Evolutionary conservation across 2,329 filamentous ascomycete genomes (phyloP).

Genomic region (Zymoseptoria crescenta): DNA sequence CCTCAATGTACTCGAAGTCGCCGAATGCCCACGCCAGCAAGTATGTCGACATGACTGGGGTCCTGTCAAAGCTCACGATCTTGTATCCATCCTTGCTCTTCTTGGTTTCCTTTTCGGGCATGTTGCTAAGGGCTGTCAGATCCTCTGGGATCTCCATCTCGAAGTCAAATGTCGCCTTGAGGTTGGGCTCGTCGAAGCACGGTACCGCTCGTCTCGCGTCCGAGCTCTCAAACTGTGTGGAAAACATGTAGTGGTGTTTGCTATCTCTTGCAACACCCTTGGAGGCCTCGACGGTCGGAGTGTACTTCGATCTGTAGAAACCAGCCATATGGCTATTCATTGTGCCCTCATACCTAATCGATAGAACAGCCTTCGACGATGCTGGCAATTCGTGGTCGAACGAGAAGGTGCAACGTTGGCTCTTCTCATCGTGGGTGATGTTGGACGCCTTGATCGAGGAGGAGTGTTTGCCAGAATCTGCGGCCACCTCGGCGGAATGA

Average conservation of each 20-base stretch:
- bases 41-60: conserved; percentile 83
- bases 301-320: conserved; percentile 90
- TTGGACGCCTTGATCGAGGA: conserved; percentile 53
- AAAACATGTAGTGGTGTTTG: conserved; percentile 61
- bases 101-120: conserved; percentile 71
- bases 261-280: conserved; percentile 68
- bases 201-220: conserved; percentile 93
- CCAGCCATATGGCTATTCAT: conserved; percentile 93
- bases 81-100: conserved; percentile 58
- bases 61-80: conserved; percentile 69
- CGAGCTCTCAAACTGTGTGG: conserved; percentile 95
- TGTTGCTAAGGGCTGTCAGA: conserved; percentile 86
- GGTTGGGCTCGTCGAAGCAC: conserved; percentile 95
- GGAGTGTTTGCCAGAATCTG: conserved; percentile 51
- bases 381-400: conserved; percentile 66
- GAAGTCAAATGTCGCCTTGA: conserved; percentile 94
- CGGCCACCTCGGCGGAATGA: conserved; percentile 54
- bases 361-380: conserved; percentile 57
- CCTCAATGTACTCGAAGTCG: conserved; percentile 95
- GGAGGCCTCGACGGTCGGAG: conserved; percentile 63
- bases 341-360: conserved; percentile 67
- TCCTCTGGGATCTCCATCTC: conserved; percentile 84
- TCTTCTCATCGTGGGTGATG: conserved; percentile 73
- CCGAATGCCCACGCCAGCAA: conserved; percentile 90
- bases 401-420: conserved; percentile 71